Conservation (phyloP, 768 basidiomycete species). For the Rhizopogon salebrosus region DNA sequence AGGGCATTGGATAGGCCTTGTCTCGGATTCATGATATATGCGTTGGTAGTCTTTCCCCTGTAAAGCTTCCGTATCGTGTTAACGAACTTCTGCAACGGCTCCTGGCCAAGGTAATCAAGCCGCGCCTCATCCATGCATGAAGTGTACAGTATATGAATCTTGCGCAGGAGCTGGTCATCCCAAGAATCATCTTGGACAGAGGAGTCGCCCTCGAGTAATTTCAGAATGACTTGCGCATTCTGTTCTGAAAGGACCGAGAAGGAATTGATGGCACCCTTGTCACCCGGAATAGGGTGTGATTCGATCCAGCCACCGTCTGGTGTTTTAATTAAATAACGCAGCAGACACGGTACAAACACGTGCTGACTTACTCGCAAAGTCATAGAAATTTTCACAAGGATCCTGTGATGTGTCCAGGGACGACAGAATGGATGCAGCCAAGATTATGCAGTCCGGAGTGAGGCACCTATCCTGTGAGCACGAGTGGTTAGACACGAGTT, state of each 20-base stretch:
- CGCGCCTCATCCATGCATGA: slow-evolving; percentile 79
- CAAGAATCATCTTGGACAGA: slow-evolving; percentile 35
- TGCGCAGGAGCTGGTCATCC: slow-evolving; percentile 54
- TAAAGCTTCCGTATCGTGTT: slow-evolving; percentile 57
- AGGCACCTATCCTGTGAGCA: slow-evolving; percentile 58
- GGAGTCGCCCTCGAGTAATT: slow-evolving; percentile 52
- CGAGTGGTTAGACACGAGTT: slow-evolving; percentile 4
- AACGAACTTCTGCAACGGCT: slow-evolving; percentile 67
- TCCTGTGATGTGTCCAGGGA: slow-evolving; percentile 78
- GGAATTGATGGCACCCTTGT: slow-evolving; percentile 66
- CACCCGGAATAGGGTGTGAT: slow-evolving; percentile 79
- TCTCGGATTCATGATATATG: slow-evolving; percentile 28
- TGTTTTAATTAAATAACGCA: slow-evolving; percentile 4
- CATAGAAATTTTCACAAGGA: slow-evolving; percentile 95
- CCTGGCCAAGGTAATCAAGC: slow-evolving; percentile 68
- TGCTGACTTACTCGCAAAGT: slow-evolving; percentile 74
- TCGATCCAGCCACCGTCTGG: slow-evolving; percentile 87
- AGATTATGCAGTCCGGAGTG: slow-evolving; percentile 71
- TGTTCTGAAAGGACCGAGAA: slow-evolving; percentile 69
- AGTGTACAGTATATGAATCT: slow-evolving; percentile 65
- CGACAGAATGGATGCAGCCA: slow-evolving; percentile 78
- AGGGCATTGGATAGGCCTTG: slow-evolving; percentile 76
- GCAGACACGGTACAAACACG: background rate
- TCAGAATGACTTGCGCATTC: slow-evolving; percentile 74
- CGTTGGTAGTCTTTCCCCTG: slow-evolving; percentile 43